Base-by-base conservation (phyloP, 441 rosid genomes). In the Mallotus japonicus region DNA sequence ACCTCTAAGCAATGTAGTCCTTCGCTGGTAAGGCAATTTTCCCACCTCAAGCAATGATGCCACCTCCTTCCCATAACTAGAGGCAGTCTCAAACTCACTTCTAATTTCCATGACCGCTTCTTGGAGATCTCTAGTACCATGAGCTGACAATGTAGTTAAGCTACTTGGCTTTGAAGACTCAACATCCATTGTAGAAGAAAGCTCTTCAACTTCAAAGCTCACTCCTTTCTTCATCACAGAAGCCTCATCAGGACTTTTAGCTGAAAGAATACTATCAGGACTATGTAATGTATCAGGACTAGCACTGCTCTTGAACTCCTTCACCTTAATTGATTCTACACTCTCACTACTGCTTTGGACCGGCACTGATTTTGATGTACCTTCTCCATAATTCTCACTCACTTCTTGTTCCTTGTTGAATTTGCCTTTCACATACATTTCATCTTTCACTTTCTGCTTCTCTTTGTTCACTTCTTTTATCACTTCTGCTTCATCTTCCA, bases 11-110 rank as follows among this genome's bases (percentile, higher is more conserved):
- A 83, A 81, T 62, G 88, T 79, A 69, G 82, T 81, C 78, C 82
- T 86, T 62, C 80, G 90, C 76, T 84, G 92, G 81, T 95, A 95
- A 57, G 99, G 97, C 85, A 90, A 79, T 82, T 81, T 92, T 72
- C 85, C 87, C 78, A 88, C 99, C 81, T 92, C 97, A 80, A 95
- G 99, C 86, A 95, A 78, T 47, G 89, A 72, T 8, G 97, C 99
- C 11, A 92, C 94, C 87, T 92, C 99, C 71, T 85, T 92, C 49
- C 99, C 99, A 78, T 82, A 89, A 74, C 82, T 75, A 71, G 88
- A 87, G 46, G 97, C 99, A 70, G 83, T 85, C 78, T 89, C 93
- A 83, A 95, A 92, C 79, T 95, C 99, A 71, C 84, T 83, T 85
- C 83, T 92, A 58, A 95, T 92, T 77, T 95, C 99, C 84, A 81